Evolutionary conservation across 2,329 filamentous ascomycete species (phyloP), one percentile per base, ranked within the genome.

Genomic region (Phyllosticta citrichinensis): DNA sequence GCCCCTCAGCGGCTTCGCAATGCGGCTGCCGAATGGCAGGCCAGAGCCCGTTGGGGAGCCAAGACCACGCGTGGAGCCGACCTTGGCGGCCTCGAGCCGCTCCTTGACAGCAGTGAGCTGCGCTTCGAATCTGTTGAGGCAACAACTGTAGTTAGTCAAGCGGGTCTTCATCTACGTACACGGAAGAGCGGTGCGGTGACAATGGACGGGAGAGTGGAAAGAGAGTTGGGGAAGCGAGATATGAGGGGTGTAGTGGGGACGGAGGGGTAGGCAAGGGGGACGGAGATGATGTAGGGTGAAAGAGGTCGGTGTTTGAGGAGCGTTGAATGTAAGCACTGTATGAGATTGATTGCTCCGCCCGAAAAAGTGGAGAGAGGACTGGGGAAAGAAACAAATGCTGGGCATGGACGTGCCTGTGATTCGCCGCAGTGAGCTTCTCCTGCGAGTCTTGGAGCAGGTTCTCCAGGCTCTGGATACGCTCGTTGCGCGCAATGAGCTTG

Each of bases 91-190:
- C 77, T 99, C 94, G 66, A 99, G 87, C 64, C 94, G 89, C 74
- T 99, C 94, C 81, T 97, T 99, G 77, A 99, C 94, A 57, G 92
- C 91, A 52, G 91, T 89, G 73, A 99, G 89, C 78, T 99, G 94
- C 47, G 90, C 87, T 80, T 99, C 94, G 80, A 99, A 99, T 74
- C 94, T 97, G 73, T 56, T 50, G 27, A n/a, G 30, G 12, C 22
- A 47, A 40, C 52, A 54, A 54, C 54, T 60, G 52, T 51, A 30
- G 52, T 66, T 61, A 61, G 27, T 52, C 58, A 60, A 60, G 58
- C 52, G 58, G 58, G 25, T 60, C 58, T 33, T 60, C 58, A 50
- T 56, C 58, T 60, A 56, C 25, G 52, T 61, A 61, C 54, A 55
- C 47, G 14, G 59, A 57, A 50, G 47, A 57, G 20, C 20, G 11